Evolutionary conservation across 2,329 filamentous ascomycete species (phyloP), one percentile per base, ranked within the genome.

Genomic region (Didymella sp.): DNA sequence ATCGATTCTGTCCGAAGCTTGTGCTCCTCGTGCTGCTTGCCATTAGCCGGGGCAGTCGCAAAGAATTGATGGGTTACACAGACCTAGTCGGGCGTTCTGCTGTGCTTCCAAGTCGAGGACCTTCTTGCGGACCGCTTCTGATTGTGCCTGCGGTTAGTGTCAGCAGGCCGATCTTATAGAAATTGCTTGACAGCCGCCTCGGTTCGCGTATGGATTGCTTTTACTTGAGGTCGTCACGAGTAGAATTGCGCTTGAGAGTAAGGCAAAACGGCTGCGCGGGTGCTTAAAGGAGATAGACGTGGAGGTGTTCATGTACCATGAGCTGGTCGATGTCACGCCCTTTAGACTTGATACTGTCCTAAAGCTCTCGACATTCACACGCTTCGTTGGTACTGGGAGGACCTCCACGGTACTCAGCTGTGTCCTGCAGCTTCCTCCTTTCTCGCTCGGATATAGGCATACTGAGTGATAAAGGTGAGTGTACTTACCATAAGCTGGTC

Each of bases 401-500:
- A n/a, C n/a, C n/a, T n/a, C n/a, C n/a, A n/a, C n/a, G n/a, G n/a
- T n/a, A n/a, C n/a, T n/a, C n/a, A n/a, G n/a, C n/a, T n/a, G n/a
- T n/a, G n/a, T n/a, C n/a, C n/a, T n/a, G n/a, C n/a, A n/a, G n/a
- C n/a, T n/a, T n/a, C n/a, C n/a, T n/a, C n/a, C n/a, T n/a, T n/a
- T n/a, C n/a, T n/a, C n/a, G n/a, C n/a, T n/a, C n/a, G n/a, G n/a
- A n/a, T n/a, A n/a, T n/a, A n/a, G n/a, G n/a, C n/a, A n/a, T n/a
- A n/a, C n/a, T n/a, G n/a, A n/a, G n/a, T n/a, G n/a, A n/a, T n/a
- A n/a, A n/a, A n/a, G n/a, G n/a, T n/a, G n/a, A n/a, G n/a, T n/a
- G n/a, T n/a, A n/a, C n/a, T n/a, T 77, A 82, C 80, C 67, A 80
- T 77, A 63, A 81, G 76, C 35, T 66, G 68, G 56, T 82, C 80